Conservation (phyloP, 805 yeast genomes). For the Teunomyces pallodes region DNA sequence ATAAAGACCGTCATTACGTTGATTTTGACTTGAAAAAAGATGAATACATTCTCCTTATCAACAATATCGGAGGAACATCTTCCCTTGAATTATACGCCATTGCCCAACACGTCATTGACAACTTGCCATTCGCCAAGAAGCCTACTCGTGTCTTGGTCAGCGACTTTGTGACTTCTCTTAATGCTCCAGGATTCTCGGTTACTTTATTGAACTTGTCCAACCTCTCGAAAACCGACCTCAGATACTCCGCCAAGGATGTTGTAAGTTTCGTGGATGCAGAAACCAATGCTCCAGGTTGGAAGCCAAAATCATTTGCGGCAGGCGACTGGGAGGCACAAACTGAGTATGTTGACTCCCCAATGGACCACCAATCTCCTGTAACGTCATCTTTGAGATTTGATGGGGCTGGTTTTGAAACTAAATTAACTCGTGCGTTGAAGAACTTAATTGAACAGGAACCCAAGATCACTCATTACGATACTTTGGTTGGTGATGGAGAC, state of each 20-base stretch:
- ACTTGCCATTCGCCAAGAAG: conserved; percentile 50
- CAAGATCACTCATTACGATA: conserved; percentile 77
- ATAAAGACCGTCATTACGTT: conserved; percentile 79
- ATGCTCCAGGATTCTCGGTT: conserved; percentile 88
- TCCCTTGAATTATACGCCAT: conserved; percentile 74
- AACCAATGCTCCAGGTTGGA: conserved; percentile 86
- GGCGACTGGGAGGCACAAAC: conserved; percentile 28
- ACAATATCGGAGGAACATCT: conserved; percentile 90
- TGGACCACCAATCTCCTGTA: conserved; percentile 19
- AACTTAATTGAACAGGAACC: conserved; percentile 54
- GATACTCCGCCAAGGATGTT: conserved; percentile 25
- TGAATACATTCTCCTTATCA: conserved; percentile 67
- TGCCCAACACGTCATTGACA: conserved; percentile 54
- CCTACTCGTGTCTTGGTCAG: conserved; percentile 76
- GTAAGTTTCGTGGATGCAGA: conserved; percentile 64
- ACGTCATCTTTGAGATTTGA: conserved; percentile 30
- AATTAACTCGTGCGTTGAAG: conserved; percentile 45
- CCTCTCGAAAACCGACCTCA: conserved; percentile 31
- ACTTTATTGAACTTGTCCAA: conserved; percentile 71
- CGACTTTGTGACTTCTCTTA: conserved; percentile 82
- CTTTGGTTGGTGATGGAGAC: conserved; percentile 94
- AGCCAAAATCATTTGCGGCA: conserved; percentile 34
- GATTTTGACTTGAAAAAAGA: conserved; percentile 57
- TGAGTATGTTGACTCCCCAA: conserved; percentile 31
- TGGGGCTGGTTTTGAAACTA: conserved; percentile 45